Conservation (phyloP, 1,284 basidiomycete species). For the Moniliella sp. region DNA sequence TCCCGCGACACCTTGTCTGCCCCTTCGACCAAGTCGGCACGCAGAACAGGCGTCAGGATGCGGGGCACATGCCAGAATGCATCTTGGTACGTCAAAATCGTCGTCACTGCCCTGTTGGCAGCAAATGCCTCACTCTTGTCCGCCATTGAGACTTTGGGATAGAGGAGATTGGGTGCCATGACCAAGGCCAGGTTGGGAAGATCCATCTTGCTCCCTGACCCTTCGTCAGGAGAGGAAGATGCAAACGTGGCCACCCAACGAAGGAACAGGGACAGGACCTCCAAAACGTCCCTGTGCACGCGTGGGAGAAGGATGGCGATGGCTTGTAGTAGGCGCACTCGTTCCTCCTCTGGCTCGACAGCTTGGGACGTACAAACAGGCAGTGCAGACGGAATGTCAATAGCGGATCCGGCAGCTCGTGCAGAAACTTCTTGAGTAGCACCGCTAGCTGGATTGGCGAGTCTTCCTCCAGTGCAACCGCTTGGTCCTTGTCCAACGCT, state of each 20-base stretch:
- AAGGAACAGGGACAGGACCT: constrained; percentile 89
- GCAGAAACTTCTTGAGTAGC: constrained; percentile 82
- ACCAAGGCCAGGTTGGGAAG: constrained; percentile 87
- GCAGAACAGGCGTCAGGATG: too few species aligned
- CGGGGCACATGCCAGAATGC: constrained; percentile 45
- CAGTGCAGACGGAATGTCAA: constrained; percentile 82
- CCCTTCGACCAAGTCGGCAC: too few species aligned
- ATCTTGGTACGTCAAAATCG: constrained; percentile 75
- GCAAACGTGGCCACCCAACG: constrained; percentile 98
- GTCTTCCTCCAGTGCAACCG: too few species aligned
- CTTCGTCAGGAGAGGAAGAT: constrained; percentile 92
- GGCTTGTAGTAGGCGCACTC: too few species aligned
- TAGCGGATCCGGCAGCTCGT: constrained; percentile 84
- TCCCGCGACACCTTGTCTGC: too few species aligned
- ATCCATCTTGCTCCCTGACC: constrained; percentile 97
- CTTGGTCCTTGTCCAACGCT: constrained; percentile 77
- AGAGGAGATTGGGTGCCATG: constrained; percentile 82
- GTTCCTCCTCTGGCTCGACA: too few species aligned
- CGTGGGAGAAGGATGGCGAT: constrained; percentile 71
- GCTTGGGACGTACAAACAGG: constrained; percentile 69
- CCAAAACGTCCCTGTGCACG: constrained; percentile 83
- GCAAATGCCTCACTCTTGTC: constrained; percentile 80
- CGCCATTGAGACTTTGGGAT: constrained; percentile 61
- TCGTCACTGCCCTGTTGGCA: constrained; percentile 43
- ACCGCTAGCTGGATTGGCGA: constrained; percentile 93